Evolutionary conservation across 345 rosid genomes (phyloP), one percentile per base, ranked within the genome.

Genomic region (Populus alba): DNA sequence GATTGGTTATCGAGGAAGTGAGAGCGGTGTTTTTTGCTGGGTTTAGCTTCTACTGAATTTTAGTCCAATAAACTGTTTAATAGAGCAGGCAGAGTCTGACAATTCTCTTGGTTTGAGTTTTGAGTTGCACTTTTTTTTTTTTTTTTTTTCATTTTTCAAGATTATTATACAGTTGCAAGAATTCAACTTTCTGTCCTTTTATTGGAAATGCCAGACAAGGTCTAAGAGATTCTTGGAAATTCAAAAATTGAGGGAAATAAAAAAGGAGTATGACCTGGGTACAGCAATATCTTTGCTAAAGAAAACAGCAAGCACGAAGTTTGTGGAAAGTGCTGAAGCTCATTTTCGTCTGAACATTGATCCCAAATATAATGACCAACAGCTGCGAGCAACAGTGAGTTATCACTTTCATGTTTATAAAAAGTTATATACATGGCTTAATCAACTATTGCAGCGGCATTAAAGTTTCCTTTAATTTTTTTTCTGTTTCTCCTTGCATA

Each of bases 221-320:
- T 94, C 98, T 10, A 94, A 94, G 94, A 91, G 99, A 85, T 96
- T 96, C 89, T 79, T 96, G 95, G 99, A 96, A 85, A 89, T 96
- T 84, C 97, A 96, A 89, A 92, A 91, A 69, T 86, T 94, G 77
- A 92, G 97, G 90, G 98, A 94, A 84, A 92, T 70, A 77, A 96
- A 91, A 82, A 79, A 82, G 80, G 99, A 96, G 66, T 94, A 92
- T 82, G 95, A 91, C 66, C 62, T 89, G 77, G 87, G 69, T 79
- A 79, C 98, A 33, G 95, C 98, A 35, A 85, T 96, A 72, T 89
- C 97, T 75, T 83, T 96, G 87, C 79, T 94, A 29, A 96, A 96
- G 85, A 85, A 91, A 80, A 90, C 82, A 83, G 79, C 95, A 27
- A 89, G 79, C 72, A 81, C 89, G 37, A 92, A 87, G 89, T 96